Base-by-base conservation (phyloP, 768 basidiomycete species). In the Tylopilus vinaceipallidus region DNA sequence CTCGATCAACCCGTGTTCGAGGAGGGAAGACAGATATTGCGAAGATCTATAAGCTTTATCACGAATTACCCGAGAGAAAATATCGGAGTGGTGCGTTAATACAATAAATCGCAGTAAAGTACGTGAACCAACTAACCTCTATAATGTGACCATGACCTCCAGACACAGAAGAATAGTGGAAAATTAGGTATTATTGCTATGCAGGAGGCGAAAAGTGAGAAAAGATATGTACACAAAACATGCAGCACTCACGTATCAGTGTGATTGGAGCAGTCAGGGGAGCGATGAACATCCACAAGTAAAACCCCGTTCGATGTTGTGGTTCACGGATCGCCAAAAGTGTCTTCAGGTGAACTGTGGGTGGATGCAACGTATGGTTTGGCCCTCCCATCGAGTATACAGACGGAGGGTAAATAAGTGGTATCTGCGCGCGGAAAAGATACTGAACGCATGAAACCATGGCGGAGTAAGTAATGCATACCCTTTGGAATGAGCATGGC, bases 71-170 rank as follows among this genome's bases (percentile, higher is more conserved):
- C 39, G 39, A 11, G 26, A 20, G 38, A 37, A 41, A 20, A 50
- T n/a, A n/a, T n/a, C n/a, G 16, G 45, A 33, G 14, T n/a, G 32
- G 39, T 14, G 16, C 19, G 13, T 45, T 20, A 48, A 45, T 30
- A 49, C 45, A 16, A 27, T 23, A 17, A 26, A 35, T 23, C 16
- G 3, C 23, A 38, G 8, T 24, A 36, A 49, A 23, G 10, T 14
- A 9, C 2, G 38, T 19, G 33, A 37, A 45, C 12, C 7, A 34
- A 27, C 66, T 53, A 49, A 88, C 88, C 88, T 77, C 75, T 79
- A 63, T 85, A 91, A 66, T 92, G 89, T 34, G 83, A 85, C 88
- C 88, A 92, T 36, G 87, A 83, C 37, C 89, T 76, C 89, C 89
- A 92, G 10, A 75, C 79, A 58, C 87, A 90, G 68, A 88, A 92